Percentiles rank a stretch among this genome's conserved stretches.
Conservation (phyloP, 345 rosid species). For the Populus pruinosa region DNA sequence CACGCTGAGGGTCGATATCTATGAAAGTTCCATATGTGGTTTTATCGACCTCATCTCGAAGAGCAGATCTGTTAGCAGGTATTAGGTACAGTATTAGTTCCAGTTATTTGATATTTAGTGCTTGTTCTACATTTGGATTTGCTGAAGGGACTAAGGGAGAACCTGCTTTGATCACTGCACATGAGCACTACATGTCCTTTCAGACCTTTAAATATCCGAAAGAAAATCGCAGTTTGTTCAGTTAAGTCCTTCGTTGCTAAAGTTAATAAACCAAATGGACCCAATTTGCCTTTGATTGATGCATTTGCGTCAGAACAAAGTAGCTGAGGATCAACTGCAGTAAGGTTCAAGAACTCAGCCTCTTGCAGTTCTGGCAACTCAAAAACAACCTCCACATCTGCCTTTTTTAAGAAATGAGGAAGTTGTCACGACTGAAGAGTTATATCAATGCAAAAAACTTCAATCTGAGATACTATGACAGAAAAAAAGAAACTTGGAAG, state of each 20-base stretch:
- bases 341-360: slow-evolving; percentile 31
- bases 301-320: slow-evolving; percentile 35
- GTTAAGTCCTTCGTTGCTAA: slow-evolving; percentile 51
- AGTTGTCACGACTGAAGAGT: not conserved
- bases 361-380: slow-evolving; percentile 31
- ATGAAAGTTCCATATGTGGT: slow-evolving; percentile 52
- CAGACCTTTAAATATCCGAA: slow-evolving; percentile 41
- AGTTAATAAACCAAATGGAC: slow-evolving; percentile 65
- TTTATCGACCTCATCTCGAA: slow-evolving; percentile 39
- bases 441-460: too few relatives aligned
- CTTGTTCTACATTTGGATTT: not conserved
- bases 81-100: not conserved
- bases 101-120: not conserved
- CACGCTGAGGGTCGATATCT: slow-evolving; percentile 36
- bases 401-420: slow-evolving; percentile 27
- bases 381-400: slow-evolving; percentile 53
- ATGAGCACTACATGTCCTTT: slow-evolving; percentile 43
- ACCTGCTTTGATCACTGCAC: slow-evolving; percentile 61
- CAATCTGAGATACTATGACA: not conserved
- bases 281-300: slow-evolving; percentile 33
- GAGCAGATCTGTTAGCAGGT: slow-evolving; percentile 41
- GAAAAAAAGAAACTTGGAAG: not conserved
- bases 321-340: slow-evolving; percentile 34
- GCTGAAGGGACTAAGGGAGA: not conserved
- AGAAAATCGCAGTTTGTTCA: slow-evolving; percentile 62